Conservation (phyloP, 2,329 filamentous ascomycete genomes). For the Zarea fungicola region DNA sequence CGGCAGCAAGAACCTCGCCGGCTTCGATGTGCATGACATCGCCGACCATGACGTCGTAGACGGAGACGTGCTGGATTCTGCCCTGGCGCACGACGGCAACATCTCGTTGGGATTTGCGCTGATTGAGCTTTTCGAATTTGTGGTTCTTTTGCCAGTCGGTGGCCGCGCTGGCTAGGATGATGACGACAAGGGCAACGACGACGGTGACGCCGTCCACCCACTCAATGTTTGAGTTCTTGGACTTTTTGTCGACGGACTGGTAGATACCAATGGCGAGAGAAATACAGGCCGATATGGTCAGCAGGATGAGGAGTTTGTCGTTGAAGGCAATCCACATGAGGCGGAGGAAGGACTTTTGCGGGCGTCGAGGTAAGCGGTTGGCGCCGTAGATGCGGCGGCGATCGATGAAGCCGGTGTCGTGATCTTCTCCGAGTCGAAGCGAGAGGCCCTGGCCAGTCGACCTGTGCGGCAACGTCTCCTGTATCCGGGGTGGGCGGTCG, state of each 20-base stretch:
- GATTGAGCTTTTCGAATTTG: conserved; percentile 74
- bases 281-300: conserved; percentile 66
- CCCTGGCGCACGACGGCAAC: conserved; percentile 76
- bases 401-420: conserved; percentile 37
- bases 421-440: conserved; percentile 25
- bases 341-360: conserved; percentile 63
- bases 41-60: conserved; percentile 67
- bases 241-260: conserved; percentile 56
- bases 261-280: conserved; percentile 72
- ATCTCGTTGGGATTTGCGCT: conserved; percentile 69
- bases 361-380: conserved; percentile 53
- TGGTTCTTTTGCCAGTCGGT: conserved; percentile 82
- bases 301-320: conserved; percentile 70
- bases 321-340: conserved; percentile 74
- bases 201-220: conserved; percentile 83
- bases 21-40: conserved; percentile 70
- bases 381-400: conserved; percentile 65
- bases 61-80: conserved; percentile 61
- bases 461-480: conserved; percentile 14
- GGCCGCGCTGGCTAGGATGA: conserved; percentile 69
- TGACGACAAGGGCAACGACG: conserved; percentile 69
- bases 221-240: conserved; percentile 54
- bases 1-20: conserved; percentile 66
- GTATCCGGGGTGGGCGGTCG: conserved; percentile 22
- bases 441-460: conserved; percentile 22